phyloP scores from a whole-genome alignment of 2,329 filamentous ascomycete genomes.

The Neocucurbitaria cava region DNA sequence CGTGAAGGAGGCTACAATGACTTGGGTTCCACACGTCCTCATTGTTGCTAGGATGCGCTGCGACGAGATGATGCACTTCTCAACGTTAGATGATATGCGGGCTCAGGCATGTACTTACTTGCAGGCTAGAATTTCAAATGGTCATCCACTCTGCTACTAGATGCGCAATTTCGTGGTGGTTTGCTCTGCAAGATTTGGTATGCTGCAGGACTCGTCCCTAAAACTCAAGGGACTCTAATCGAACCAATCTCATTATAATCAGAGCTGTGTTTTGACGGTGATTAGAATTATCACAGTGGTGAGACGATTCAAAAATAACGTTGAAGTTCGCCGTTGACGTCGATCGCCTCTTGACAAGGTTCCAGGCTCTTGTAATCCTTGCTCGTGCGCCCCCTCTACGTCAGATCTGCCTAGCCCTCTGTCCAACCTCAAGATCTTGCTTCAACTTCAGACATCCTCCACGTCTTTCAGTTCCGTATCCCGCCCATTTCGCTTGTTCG shows the following conservation, averaged over 20 bases:
- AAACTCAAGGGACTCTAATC: neutral
- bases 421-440: slow-evolving; percentile 42
- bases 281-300: neutral
- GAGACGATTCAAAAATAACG: neutral
- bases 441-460: slow-evolving; percentile 14
- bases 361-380: slow-evolving; percentile 23
- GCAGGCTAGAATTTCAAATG: slow-evolving; percentile 36
- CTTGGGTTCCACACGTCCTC: neutral
- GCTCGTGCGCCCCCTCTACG: slow-evolving; percentile 40
- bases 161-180: neutral
- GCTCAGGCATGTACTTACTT: slow-evolving; percentile 45
- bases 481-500: neutral
- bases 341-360: slow-evolving; percentile 22
- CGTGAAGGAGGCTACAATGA: neutral
- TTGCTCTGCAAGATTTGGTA: slow-evolving; percentile 4
- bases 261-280: too few relatives aligned
- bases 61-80: slow-evolving; percentile 3
- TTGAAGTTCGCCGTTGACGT: slow-evolving; percentile 26
- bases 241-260: neutral
- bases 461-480: neutral
- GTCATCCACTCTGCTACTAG: slow-evolving; percentile 26
- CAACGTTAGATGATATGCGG: slow-evolving; percentile 36
- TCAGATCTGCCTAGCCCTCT: slow-evolving; percentile 34
- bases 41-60: slow-evolving; percentile 19
- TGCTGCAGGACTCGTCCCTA: neutral